These are phyloP conservation scores for Candida neerlandica DNA, from an alignment of 1,139 yeast species.

Conservation along the genomic window DNA sequence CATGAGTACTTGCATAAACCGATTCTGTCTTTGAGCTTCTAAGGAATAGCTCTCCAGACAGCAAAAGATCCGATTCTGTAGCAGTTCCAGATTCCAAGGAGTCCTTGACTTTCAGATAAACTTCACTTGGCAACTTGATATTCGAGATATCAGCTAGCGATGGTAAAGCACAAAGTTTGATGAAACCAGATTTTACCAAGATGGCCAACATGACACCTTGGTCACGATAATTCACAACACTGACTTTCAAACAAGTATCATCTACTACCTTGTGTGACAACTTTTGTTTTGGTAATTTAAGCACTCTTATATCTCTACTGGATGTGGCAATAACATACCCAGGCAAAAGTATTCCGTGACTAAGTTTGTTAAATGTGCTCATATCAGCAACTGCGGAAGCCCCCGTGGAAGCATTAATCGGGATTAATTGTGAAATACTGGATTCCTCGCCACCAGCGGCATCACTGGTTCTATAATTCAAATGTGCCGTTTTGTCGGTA, in stretches of 20 bases:
- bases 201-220: constrained; percentile 42
- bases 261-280: constrained; percentile 67
- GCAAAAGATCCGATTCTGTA: constrained; percentile 43
- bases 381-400: constrained; percentile 65
- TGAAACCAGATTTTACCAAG: constrained; percentile 40
- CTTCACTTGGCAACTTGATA: constrained; percentile 37
- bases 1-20: constrained; percentile 23
- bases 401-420: constrained; percentile 62
- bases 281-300: constrained; percentile 62
- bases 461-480: constrained; percentile 35
- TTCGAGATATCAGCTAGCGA: constrained; percentile 42
- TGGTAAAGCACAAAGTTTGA: constrained; percentile 43
- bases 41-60: constrained; percentile 74
- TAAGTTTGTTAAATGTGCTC: constrained; percentile 59
- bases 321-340: constrained; percentile 67
- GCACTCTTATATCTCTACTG: constrained; percentile 61
- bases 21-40: constrained; percentile 63
- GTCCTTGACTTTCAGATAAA: constrained; percentile 25
- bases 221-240: constrained; percentile 30
- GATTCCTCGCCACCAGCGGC: constrained; percentile 44
- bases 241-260: constrained; percentile 57
- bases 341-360: constrained; percentile 62
- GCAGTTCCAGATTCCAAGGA: constrained; percentile 29
- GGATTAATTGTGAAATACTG: constrained; percentile 56
- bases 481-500: constrained; percentile 49